A percentile compares a stretch with the other conserved stretches of the same genome.
Conservation (phyloP, 352 stramenopile species). For the Halophytophthora polymorphica region DNA sequence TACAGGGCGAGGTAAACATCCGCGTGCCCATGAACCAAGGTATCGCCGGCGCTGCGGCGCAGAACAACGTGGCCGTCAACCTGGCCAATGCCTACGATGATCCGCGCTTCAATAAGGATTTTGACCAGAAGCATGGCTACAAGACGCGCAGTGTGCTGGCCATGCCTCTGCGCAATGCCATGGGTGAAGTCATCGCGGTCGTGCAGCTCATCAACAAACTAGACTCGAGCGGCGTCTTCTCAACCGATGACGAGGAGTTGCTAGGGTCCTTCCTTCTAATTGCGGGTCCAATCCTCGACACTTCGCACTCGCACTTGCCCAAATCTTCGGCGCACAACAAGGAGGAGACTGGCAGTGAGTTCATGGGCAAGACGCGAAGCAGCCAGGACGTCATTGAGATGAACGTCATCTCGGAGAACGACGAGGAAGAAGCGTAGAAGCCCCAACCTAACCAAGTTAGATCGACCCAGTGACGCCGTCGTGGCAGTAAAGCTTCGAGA, state of each 20-base stretch:
- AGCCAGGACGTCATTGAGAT: conserved; percentile 62
- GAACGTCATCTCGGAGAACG: conserved; percentile 81
- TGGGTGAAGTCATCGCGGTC: conserved; percentile 77
- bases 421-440: conserved; percentile 56
- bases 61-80: conserved; percentile 72
- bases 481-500: not conserved
- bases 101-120: conserved; percentile 86
- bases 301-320: conserved; percentile 72
- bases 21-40: conserved; percentile 83
- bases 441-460: not conserved
- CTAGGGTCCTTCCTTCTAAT: conserved; percentile 87
- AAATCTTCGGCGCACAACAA: conserved; percentile 41
- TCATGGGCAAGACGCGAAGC: conserved; percentile 43
- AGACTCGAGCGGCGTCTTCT: conserved; percentile 72
- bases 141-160: conserved; percentile 83
- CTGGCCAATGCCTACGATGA: conserved; percentile 87
- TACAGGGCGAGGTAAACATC: conserved; percentile 89
- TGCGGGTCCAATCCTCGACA: conserved; percentile 84
- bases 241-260: conserved; percentile 82
- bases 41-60: conserved; percentile 76
- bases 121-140: conserved; percentile 88
- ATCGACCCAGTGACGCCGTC: not conserved
- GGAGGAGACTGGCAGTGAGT: conserved; percentile 54
- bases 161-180: conserved; percentile 81
- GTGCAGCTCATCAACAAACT: conserved; percentile 90